Base-by-base conservation (phyloP, 169 alveolate genomes). In the Babesia gibsoni region DNA sequence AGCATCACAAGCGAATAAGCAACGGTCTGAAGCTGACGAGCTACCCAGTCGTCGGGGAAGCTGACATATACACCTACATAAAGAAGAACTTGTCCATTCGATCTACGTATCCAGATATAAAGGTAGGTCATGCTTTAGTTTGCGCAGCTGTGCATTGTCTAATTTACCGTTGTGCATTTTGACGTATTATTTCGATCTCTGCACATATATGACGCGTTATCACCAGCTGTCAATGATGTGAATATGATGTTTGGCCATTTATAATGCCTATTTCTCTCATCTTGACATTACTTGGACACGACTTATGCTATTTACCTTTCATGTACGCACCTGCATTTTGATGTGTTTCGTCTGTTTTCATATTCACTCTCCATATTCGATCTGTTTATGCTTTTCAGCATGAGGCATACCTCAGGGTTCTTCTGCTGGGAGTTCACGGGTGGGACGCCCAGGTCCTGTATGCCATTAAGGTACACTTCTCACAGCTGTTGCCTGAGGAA, bases 31-130 rank as follows among this genome's bases (percentile, higher is more conserved):
- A 42, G 53, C 30, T 77, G 64, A 59, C 81, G 6, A 68, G 69
- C 23, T 67, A 67, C 45, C 88, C 88, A n/a, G 70, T 79, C 41
- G 23, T n/a, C 27, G 10, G 59, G 42, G 88, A 79, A 32, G 67
- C 82, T 37, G 88, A 79, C 42, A 64, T 79, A 25, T 79, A 79
- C 83, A 67, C 70, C 53, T 79, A 52, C 73, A 79, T 79, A 5
- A 67, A 79, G 58, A 79, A 79, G 84, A 56, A 42, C 59, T 45
- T 79, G 18, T 41, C 78, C 30, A 68, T 79, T 16, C 59, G 61
- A 20, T 4, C 83, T 1, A 69, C 77, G 35, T 57, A 58, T 14
- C 88, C 88, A 2, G 63, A 69, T 36, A 39, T 79, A n/a, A 35
- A 78, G 77, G 87, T 78, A 18, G 41, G 64, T 32, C 29, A 20